Conservation (phyloP, 176 grass and related monocot genomes). For the Carex pumila region DNA sequence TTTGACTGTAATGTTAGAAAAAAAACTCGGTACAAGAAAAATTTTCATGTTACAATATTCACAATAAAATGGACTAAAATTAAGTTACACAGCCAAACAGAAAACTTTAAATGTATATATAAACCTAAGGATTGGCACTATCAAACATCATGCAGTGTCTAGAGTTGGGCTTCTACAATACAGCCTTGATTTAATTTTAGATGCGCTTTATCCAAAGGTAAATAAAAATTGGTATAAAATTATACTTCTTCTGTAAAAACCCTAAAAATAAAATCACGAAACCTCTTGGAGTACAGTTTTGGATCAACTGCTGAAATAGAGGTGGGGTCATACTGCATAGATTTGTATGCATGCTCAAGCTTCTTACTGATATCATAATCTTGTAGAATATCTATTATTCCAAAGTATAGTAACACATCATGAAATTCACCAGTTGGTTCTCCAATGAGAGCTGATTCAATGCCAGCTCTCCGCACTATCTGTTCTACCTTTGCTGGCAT, state of each 20-base stretch:
- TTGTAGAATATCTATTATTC: constrained; percentile 68
- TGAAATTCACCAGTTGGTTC: constrained; percentile 34
- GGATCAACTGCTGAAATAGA: constrained; percentile 46
- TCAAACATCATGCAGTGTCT: not conserved
- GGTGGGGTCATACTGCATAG: constrained; percentile 35
- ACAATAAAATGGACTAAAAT: constrained; percentile 7
- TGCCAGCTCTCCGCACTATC: constrained; percentile 3
- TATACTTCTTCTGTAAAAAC: constrained; percentile 27
- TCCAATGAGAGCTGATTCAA: constrained; percentile 27
- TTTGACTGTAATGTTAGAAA: not conserved
- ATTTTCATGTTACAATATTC: constrained; percentile 8
- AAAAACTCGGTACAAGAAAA: not conserved
- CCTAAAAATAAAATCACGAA: constrained; percentile 38
- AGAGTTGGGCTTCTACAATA: not conserved
- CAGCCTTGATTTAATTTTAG: not conserved
- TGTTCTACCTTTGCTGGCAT: constrained; percentile 34
- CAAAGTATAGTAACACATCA: constrained; percentile 37
- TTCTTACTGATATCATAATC: constrained; percentile 90
- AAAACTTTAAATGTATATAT: not conserved
- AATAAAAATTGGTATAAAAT: not conserved
- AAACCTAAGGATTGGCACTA: not conserved
- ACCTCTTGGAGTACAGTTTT: constrained; percentile 33
- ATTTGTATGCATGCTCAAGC: constrained; percentile 48
- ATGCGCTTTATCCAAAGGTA: not conserved
- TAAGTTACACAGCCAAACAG: not conserved